These are phyloP conservation scores for Aphanomyces invadans DNA, from an alignment of 352 stramenopile genomes.

Conservation along the genomic window DNA sequence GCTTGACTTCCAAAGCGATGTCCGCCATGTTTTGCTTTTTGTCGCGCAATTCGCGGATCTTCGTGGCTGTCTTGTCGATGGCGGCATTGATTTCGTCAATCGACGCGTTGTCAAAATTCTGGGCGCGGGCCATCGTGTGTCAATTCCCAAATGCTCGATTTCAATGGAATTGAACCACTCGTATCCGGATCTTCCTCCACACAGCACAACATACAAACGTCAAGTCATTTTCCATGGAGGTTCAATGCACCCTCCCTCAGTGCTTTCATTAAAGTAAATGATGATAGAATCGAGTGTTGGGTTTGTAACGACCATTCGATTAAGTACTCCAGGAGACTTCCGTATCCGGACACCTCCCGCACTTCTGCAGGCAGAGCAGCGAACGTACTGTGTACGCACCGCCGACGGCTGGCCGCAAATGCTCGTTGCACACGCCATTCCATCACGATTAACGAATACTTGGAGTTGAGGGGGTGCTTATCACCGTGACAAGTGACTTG, in stretches of 20 bases:
- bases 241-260: no score
- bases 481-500: no score
- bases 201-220: background rate
- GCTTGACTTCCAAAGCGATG: conserved; percentile 10
- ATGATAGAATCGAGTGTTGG: no score
- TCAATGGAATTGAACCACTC: background rate
- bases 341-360: no score
- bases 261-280: background rate
- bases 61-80: conserved; percentile 6
- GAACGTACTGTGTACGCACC: no score
- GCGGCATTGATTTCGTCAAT: conserved; percentile 12
- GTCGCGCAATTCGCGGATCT: conserved; percentile 1
- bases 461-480: no score
- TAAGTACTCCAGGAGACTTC: no score
- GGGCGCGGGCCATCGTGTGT: conserved; percentile 8
- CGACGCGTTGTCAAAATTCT: conserved; percentile 16
- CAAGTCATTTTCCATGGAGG: background rate
- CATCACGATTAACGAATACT: no score
- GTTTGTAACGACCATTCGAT: no score
- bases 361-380: no score
- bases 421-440: no score
- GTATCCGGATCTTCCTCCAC: conserved; percentile 1
- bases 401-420: no score
- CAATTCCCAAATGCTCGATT: conserved; percentile 7
- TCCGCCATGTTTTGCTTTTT: conserved; percentile 20